Base-by-base conservation (phyloP, 805 yeast species). In the Candida golubevii region DNA sequence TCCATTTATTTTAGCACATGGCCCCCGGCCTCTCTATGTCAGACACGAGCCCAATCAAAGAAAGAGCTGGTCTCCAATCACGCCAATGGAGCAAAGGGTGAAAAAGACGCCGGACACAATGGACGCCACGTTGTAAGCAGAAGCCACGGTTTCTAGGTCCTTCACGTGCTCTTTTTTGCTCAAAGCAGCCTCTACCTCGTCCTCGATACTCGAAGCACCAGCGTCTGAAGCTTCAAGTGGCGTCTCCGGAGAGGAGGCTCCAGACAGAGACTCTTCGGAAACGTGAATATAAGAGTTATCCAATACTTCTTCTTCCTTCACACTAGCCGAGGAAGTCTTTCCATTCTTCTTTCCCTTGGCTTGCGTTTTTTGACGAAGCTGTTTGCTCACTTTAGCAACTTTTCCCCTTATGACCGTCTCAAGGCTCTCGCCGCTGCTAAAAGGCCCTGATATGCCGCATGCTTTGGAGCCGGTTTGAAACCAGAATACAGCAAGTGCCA, bases 81-180 rank as follows among this genome's bases (percentile, higher is more conserved):
- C 69, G 11, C 88, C 88, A 49, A 82, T 58, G 9, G 71, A 55
- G 18, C 82, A 71, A 41, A 82, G 59, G 6, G 72, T 57, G 42
- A 79, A 74, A 0, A 80, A 75, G 10, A 65, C 48, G 8, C 75
- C 74, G 13, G 77, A 58, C 30, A 80, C 53, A 12, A 60, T 62
- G 8, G 74, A 63, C 3, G 78, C 74, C 26, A 67, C 53, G 27
- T 59, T 44, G 57, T 75, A 75, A 9, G 71, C 69, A 1, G 59
- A 42, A 42, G 62, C 60, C 26, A 79, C 47, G 6, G 49, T 50
- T 29, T 61, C 57, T 47, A 77, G 56, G 13, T 65, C 62, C 4
- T 46, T 44, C 14, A 58, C 50, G 1, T 65, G 61, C 38, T 66
- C 62, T 51, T 67, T 72, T 51, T 74, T 74, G 38, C 55, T 49